Percentiles rank a stretch among this genome's conserved stretches.
Evolutionary conservation across 768 basidiomycete genomes (phyloP).

Genomic region (Xerocomellus intermedius): DNA sequence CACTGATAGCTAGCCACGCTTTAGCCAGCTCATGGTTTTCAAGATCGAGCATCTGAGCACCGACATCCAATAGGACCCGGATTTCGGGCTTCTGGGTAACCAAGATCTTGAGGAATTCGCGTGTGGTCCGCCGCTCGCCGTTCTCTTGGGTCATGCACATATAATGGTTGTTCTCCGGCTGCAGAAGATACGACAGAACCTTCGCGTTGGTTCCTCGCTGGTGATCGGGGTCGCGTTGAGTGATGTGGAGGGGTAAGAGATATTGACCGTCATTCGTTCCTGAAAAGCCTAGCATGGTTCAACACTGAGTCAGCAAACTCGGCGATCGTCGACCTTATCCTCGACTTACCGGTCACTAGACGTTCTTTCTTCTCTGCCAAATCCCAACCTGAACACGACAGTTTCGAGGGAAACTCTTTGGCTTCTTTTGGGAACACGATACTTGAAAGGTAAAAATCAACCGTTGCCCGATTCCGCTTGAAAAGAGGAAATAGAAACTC

Average conservation of each 20-base stretch:
- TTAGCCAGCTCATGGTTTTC: conserved; percentile 40
- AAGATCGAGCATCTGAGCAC: conserved; percentile 55
- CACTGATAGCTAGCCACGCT: conserved; percentile 38
- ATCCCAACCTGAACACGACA: conserved; percentile 39
- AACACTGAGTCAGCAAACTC: not conserved
- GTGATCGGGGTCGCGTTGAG: conserved; percentile 26
- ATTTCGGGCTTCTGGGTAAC: conserved; percentile 37
- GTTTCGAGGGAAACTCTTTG: conserved; percentile 35
- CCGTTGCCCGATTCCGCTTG: conserved; percentile 24
- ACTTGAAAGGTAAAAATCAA: conserved; percentile 38
- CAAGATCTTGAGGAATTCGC: conserved; percentile 29
- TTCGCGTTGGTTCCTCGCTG: conserved; percentile 46
- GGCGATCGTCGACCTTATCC: not conserved
- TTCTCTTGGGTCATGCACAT: conserved; percentile 7
- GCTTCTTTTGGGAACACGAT: conserved; percentile 39
- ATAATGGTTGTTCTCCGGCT: conserved; percentile 21
- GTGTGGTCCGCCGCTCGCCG: conserved; percentile 16
- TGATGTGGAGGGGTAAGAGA: conserved; percentile 35
- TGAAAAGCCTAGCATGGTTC: conserved; percentile 31
- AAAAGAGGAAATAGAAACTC: conserved; percentile 28
- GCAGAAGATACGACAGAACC: conserved; percentile 31
- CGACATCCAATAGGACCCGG: conserved; percentile 51
- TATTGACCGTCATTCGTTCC: conserved; percentile 43
- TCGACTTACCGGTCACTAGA: conserved; percentile 14
- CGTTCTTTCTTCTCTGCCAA: conserved; percentile 27